Base-by-base conservation (phyloP, 2,329 filamentous ascomycete genomes). In the Ciborinia camelliae region DNA sequence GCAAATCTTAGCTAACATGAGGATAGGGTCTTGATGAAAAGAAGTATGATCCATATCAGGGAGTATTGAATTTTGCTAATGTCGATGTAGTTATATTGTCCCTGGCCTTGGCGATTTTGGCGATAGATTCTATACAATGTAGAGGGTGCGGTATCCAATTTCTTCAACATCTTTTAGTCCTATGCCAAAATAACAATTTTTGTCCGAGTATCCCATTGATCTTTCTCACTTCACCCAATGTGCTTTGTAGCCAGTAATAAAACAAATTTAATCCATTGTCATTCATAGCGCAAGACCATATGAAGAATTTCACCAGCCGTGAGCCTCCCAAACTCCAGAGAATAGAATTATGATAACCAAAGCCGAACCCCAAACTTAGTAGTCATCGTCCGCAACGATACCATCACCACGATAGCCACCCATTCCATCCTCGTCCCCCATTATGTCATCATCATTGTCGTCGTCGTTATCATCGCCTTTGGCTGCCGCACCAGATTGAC, bases 21-120 rank as follows among this genome's bases (percentile, higher is more conserved):
- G 65, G 55, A n/a, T 69, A 87, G 81, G 94, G 95, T n/a, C 81
- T 99, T 68, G 90, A 99, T 76, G 93, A 96, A 75, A 97, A 97
- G 82, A 98, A 97, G 93, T 98, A 83, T 75, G 87, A 81, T 47
- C 5, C 41, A 52, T 23, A 45, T 12, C 53, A 35, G 53, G 59
- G 54, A n/a, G 14, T 23, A 57, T 67, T 60, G 65, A 59, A 32
- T 59, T 32, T 59, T 45, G 48, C 54, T 54, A 55, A 26, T 47
- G 26, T 63, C 23, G 61, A 43, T 70, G 69, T 76, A 98, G 94
- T 77, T 98, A 97, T 77, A 98, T 98, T 74, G 86, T 96, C 63
- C 94, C 94, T 35, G 94, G 94, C 35, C 83, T 98, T 23, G 94
- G 94, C 70, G 94, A 98, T 76, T 98, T 98, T 77, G 94, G 94